Base-by-base conservation (phyloP, 1,284 basidiomycete species). In the Fomitiporia mediterranea region DNA sequence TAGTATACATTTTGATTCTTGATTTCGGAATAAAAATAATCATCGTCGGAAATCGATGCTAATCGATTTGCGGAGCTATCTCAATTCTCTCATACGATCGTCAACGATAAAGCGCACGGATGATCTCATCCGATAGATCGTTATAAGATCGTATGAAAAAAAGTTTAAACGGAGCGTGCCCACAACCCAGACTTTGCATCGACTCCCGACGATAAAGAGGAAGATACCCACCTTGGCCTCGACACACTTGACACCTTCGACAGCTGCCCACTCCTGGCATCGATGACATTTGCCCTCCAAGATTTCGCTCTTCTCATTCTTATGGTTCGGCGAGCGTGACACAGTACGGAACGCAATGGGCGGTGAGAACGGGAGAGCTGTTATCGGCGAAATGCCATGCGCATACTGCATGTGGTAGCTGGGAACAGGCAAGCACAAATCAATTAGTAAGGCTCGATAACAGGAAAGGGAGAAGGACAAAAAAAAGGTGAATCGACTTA, bases 341-440 rank as follows among this genome's bases (percentile, higher is more conserved):
- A 72, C 66, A 15, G 70, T 68, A n/a, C 83, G 80, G 67, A 88
- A 86, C 1, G 75, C 76, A 25, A 77, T 66, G 0, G 89, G 89
- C 0, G 89, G 90, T 3, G 86, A 89, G 68, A 90, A 89, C 1
- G 90, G 89, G 1, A 72, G 76, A 0, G 78, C 80, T 1, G 81
- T 78, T 9, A 71, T 66, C 2, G 84, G 77, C 1, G 82, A 86
- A 32, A 86, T 81, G 6, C 87, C 89, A 63, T 91, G 88, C 1
- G 76, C 74, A 61, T 88, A 89, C 64, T 88, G 85, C 83, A 91
- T 81, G 64, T 91, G 88, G 64, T 91, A 90, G 66, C 84, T 86
- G 53, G 9, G 23, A 46, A 42, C 8, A 11, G 25, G 17, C 15
- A 35, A 13, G 2, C 40, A 28, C 34, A 23, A 37, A 39, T 23